Evolutionary conservation across 768 basidiomycete species (phyloP).

Genomic region (Saitozyma sp.): DNA sequence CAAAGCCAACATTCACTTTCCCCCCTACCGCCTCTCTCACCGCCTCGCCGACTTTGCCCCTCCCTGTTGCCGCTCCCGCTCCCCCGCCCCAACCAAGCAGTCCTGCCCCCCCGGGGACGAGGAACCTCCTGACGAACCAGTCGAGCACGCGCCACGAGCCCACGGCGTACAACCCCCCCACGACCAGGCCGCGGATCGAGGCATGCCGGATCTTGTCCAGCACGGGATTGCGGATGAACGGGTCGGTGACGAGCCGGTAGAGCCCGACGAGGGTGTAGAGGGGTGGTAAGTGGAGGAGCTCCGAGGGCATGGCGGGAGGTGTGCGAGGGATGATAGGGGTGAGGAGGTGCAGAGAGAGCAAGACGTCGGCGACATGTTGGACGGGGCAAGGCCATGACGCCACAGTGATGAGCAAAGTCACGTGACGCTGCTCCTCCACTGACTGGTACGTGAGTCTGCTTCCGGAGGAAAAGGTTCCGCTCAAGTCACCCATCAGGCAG

Average conservation of each 20-base stretch:
- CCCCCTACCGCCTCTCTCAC: conserved; percentile 20
- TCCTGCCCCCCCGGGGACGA: conserved; percentile 28
- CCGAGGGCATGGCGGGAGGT: conserved; percentile 49
- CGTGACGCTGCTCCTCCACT: background rate
- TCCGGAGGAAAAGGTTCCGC: too few species aligned
- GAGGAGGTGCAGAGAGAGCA: background rate
- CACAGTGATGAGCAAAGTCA: background rate
- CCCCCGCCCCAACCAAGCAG: conserved; percentile 28
- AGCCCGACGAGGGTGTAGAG: conserved; percentile 81
- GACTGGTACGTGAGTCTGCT: background rate
- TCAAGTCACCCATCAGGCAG: too few species aligned
- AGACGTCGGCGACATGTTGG: background rate
- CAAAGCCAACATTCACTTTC: conserved; percentile 24
- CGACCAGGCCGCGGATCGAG: conserved; percentile 65
- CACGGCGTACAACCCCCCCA: conserved; percentile 64
- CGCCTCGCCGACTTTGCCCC: conserved; percentile 20
- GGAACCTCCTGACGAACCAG: conserved; percentile 46
- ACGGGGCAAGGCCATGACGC: background rate
- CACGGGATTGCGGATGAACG: conserved; percentile 66
- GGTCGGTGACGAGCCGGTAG: conserved; percentile 77
- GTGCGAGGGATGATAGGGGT: background rate
- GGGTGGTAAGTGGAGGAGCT: conserved; percentile 69
- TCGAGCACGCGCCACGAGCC: conserved; percentile 71
- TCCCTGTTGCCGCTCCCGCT: too few species aligned
- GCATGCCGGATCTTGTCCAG: conserved; percentile 83